phyloP scores from a whole-genome alignment of 306 rosid species.

The Citrullus colocynthis region DNA sequence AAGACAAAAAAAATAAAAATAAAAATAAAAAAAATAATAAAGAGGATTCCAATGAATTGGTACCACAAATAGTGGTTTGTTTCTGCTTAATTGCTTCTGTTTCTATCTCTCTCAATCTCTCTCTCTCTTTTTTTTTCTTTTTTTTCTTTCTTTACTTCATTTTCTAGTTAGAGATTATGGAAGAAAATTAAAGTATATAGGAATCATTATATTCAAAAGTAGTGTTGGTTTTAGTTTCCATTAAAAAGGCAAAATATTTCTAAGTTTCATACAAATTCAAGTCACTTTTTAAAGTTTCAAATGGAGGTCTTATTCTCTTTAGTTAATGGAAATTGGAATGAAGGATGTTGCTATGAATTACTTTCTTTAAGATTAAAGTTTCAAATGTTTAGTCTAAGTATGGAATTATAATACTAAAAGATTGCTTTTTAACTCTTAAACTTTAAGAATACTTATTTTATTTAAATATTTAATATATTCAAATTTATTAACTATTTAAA shows the following conservation, averaged over 20 bases:
- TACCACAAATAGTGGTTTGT: not conserved
- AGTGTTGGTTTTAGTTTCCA: not conserved
- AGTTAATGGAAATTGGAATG: too few species aligned
- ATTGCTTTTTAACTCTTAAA: too few species aligned
- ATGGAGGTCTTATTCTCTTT: not conserved
- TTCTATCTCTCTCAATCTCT: not conserved
- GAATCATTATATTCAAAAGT: not conserved
- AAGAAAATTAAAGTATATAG: not conserved
- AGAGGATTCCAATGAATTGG: not conserved
- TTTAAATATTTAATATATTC: too few species aligned
- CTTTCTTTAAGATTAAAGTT: too few species aligned
- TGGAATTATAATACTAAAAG: too few species aligned
- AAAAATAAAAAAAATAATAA: not conserved
- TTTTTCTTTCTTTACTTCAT: not conserved
- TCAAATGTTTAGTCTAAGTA: too few species aligned
- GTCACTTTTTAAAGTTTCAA: not conserved
- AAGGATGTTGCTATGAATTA: too few species aligned
- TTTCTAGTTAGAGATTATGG: not conserved
- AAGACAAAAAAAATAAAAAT: not conserved
- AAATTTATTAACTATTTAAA: too few species aligned
- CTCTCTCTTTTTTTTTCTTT: too few species aligned
- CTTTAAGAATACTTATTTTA: too few species aligned
- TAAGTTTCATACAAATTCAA: not conserved
- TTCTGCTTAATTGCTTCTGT: not conserved
- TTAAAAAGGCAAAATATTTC: not conserved